Conservation (phyloP, 1,284 basidiomycete species). For the Pyrrhoderma noxium region DNA sequence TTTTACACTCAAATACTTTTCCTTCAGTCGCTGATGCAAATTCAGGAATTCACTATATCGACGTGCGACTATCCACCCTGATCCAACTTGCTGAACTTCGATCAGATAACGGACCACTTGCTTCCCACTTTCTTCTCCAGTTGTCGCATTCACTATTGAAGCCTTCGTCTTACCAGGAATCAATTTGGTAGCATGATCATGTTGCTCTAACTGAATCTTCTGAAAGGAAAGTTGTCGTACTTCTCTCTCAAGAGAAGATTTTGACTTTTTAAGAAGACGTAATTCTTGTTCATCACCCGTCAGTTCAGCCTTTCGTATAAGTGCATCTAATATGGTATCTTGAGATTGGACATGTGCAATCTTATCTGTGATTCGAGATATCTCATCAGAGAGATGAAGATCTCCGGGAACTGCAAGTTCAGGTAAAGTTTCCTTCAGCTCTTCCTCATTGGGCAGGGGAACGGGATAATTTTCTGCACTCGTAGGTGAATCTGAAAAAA, state of each 20-base stretch:
- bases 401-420: constrained; percentile 79
- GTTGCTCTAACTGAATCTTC: constrained; percentile 84
- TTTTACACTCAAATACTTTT: constrained; percentile 60
- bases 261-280: constrained; percentile 73
- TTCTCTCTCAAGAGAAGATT: constrained; percentile 75
- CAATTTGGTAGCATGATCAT: constrained; percentile 79
- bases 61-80: constrained; percentile 87
- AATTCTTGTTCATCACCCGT: constrained; percentile 87
- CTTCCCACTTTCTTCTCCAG: constrained; percentile 77
- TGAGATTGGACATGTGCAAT: constrained; percentile 75
- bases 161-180: constrained; percentile 74
- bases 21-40: constrained; percentile 79
- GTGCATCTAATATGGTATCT: constrained; percentile 72
- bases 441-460: constrained; percentile 36
- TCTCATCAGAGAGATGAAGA: constrained; percentile 78
- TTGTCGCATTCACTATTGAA: constrained; percentile 69
- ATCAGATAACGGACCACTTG: constrained; percentile 90
- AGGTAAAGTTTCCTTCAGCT: constrained; percentile 45
- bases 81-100: constrained; percentile 82
- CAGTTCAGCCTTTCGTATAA: constrained; percentile 91
- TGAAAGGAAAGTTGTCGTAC: constrained; percentile 82
- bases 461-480: constrained; percentile 38
- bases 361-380: constrained; percentile 66
- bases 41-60: constrained; percentile 92
- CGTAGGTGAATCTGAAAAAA: constrained; percentile 24